These are phyloP conservation scores for Zymoseptoria ardabiliae DNA, from an alignment of 2,329 filamentous ascomycete genomes.

Conservation along the genomic window DNA sequence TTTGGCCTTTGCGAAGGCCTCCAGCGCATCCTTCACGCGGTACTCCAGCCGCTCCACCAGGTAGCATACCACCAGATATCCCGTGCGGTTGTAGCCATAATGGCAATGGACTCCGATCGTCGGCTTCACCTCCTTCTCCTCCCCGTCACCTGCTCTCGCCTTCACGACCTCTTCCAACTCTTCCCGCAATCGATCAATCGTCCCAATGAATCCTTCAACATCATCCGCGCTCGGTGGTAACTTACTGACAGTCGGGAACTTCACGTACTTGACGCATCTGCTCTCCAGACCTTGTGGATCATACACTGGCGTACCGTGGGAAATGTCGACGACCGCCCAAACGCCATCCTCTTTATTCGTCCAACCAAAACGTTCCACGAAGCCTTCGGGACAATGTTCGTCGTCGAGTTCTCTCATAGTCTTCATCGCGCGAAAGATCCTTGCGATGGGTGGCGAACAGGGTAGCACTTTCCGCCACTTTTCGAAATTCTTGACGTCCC, in stretches of 20 bases:
- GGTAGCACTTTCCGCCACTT: constrained; percentile 65
- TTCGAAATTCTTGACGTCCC: constrained; percentile 92
- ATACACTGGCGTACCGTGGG: constrained; percentile 84
- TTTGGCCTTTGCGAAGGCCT: constrained; percentile 64
- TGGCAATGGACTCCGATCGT: constrained; percentile 83
- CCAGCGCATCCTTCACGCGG: constrained; percentile 66
- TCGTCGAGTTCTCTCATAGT: constrained; percentile 86
- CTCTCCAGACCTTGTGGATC: constrained; percentile 52
- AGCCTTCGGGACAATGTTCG: constrained; percentile 65
- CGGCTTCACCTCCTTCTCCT: constrained; percentile 18
- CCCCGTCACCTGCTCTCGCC: constrained; percentile 15
- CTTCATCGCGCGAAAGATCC: constrained; percentile 82
- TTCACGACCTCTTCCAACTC: constrained; percentile 27
- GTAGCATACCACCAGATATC: constrained; percentile 84
- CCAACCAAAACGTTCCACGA: constrained; percentile 60
- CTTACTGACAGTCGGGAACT: constrained; percentile 88
- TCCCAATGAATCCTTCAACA: constrained; percentile 50
- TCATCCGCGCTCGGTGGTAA: constrained; percentile 65
- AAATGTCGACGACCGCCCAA: constrained; percentile 69
- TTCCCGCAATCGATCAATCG: constrained; percentile 46
- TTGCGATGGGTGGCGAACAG: constrained; percentile 54
- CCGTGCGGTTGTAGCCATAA: constrained; percentile 85
- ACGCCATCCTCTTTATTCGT: constrained; percentile 44
- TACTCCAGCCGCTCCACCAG: constrained; percentile 74
- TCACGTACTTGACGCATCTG: constrained; percentile 51